Evolutionary conservation across 192 early-diverging fungal genomes (phyloP).

Genomic region (Pilaira anomala): DNA sequence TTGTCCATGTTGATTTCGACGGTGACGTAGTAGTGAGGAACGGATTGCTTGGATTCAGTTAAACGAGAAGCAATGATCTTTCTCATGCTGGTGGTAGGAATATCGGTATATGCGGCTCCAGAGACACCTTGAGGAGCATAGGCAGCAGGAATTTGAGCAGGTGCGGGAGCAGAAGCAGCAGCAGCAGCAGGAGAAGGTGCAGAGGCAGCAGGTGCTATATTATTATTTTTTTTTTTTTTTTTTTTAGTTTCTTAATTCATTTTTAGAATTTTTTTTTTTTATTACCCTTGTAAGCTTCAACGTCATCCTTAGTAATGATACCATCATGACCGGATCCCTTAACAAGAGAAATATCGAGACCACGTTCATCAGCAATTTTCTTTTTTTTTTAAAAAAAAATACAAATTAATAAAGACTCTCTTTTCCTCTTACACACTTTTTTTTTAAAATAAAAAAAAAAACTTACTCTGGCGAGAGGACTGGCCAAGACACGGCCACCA

Average conservation of each 20-base stretch:
- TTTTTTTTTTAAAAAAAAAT: slow-evolving; percentile 28
- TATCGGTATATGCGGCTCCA: slow-evolving; percentile 65
- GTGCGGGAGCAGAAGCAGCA: slow-evolving; percentile 39
- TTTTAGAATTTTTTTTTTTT: too few species aligned
- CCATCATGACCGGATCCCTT: slow-evolving; percentile 86
- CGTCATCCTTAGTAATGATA: slow-evolving; percentile 89
- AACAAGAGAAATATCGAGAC: slow-evolving; percentile 71
- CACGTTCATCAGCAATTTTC: slow-evolving; percentile 82
- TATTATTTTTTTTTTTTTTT: too few species aligned
- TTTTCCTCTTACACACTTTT: slow-evolving; percentile 7
- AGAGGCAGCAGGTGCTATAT: neutral
- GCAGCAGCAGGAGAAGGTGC: slow-evolving; percentile 39
- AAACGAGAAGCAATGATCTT: slow-evolving; percentile 76
- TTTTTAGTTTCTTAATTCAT: too few species aligned
- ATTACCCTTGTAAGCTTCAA: slow-evolving; percentile 63
- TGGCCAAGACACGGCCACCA: slow-evolving; percentile 31
- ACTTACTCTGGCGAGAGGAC: slow-evolving; percentile 31
- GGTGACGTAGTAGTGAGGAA: slow-evolving; percentile 85
- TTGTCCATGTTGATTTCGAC: slow-evolving; percentile 88
- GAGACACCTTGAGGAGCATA: slow-evolving; percentile 47
- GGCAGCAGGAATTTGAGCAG: slow-evolving; percentile 34
- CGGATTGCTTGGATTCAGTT: slow-evolving; percentile 69
- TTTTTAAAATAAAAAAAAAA: slow-evolving; percentile 6
- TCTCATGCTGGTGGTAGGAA: slow-evolving; percentile 74
- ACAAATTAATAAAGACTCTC: slow-evolving; percentile 2